phyloP scores from a whole-genome alignment of 345 rosid species.

The Moricandia moricandioides region DNA sequence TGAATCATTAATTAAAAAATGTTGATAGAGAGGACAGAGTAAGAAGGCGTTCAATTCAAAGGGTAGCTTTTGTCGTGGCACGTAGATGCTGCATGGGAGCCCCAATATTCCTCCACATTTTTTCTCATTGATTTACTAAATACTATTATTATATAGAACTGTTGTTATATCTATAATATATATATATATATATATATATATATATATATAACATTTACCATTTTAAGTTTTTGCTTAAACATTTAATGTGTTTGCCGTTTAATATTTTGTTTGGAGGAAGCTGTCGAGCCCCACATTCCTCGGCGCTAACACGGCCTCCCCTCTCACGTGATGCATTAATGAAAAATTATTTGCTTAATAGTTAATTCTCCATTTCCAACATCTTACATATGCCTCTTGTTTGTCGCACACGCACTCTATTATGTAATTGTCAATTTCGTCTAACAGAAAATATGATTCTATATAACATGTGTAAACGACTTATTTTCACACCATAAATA shows the following conservation, averaged over 20 bases:
- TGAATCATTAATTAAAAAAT: slow-evolving; percentile 29
- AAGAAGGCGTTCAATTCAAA: slow-evolving; percentile 37
- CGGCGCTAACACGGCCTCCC: slow-evolving; percentile 65
- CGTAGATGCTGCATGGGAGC: slow-evolving; percentile 35
- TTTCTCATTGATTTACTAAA: neutral
- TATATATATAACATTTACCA: neutral
- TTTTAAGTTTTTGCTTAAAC: neutral
- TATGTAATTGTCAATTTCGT: neutral
- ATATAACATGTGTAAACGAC: too few species aligned
- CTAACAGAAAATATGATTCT: neutral
- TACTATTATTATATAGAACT: neutral
- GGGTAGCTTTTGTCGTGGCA: slow-evolving; percentile 55
- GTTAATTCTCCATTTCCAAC: slow-evolving; percentile 13
- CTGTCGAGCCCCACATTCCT: slow-evolving; percentile 63
- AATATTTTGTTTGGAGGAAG: slow-evolving; percentile 17
- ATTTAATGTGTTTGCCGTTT: slow-evolving; percentile 21
- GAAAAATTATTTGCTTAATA: slow-evolving; percentile 12
- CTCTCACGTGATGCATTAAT: slow-evolving; percentile 53
- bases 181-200: neutral
- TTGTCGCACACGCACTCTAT: slow-evolving; percentile 22
- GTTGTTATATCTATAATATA: neutral
- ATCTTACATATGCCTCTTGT: slow-evolving; percentile 22
- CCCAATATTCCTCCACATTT: slow-evolving; percentile 60
- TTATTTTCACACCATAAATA: too few species aligned
- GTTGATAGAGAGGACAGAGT: slow-evolving; percentile 19